A percentile compares a stretch with the other conserved stretches of the same genome.
phyloP scores from a whole-genome alignment of 345 rosid species.

The Chamaenerion angustifolium region DNA sequence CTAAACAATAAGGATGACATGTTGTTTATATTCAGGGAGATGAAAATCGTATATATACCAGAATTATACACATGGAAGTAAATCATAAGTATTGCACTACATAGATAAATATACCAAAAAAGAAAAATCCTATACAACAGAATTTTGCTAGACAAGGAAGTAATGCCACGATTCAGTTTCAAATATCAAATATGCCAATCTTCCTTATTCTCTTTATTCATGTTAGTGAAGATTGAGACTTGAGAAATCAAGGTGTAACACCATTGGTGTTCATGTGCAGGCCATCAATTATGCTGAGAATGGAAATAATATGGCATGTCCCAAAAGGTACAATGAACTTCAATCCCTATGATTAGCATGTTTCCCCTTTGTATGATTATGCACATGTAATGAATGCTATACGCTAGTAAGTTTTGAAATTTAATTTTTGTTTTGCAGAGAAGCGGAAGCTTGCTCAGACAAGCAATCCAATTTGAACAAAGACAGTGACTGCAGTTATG shows the following conservation, averaged over 20 bases:
- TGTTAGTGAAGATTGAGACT: not conserved
- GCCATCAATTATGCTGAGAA: constrained; percentile 2
- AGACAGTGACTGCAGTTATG: constrained; percentile 17
- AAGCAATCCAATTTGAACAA: constrained; percentile 4
- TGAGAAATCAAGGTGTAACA: constrained; percentile 1
- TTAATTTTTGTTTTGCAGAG: constrained; percentile 13
- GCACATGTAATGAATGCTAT: too few relatives aligned
- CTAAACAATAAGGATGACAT: too few relatives aligned
- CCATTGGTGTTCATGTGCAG: constrained; percentile 2
- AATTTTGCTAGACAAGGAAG: too few relatives aligned
- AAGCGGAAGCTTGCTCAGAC: constrained; percentile 16
- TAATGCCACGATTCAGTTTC: too few relatives aligned
- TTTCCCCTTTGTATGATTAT: not conserved
- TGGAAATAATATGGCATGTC: not conserved
- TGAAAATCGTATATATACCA: too few relatives aligned
- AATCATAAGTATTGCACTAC: too few relatives aligned
- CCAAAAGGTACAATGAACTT: not conserved
- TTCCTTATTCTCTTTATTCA: too few relatives aligned
- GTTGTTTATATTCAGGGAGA: too few relatives aligned
- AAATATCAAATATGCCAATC: too few relatives aligned
- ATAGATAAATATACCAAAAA: too few relatives aligned
- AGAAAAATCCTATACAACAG: too few relatives aligned
- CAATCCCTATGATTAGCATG: not conserved
- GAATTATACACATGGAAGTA: too few relatives aligned
- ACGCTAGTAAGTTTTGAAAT: not conserved